Conservation (phyloP, 176 grass and related monocot species). For the Bonia amplexicaulis region DNA sequence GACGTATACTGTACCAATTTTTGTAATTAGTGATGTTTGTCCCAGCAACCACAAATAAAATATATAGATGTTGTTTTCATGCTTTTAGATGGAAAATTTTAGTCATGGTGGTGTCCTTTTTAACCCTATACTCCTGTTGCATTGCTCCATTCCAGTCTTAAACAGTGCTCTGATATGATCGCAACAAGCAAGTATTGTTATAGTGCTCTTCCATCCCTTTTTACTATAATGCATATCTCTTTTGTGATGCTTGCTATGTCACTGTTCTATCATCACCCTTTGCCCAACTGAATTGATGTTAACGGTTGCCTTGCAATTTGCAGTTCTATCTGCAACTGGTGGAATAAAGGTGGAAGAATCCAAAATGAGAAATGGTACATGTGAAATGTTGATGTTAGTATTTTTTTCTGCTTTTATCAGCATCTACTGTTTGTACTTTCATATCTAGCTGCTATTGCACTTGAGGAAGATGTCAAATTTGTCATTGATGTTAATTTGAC, state of each 20-base stretch:
- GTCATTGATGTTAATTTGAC: not conserved
- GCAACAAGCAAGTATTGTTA: not conserved
- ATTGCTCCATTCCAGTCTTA: not conserved
- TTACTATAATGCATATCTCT: not conserved
- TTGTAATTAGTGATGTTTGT: not conserved
- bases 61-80: not conserved
- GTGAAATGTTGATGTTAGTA: constrained; percentile 16
- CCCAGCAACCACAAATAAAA: not conserved
- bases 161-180: not conserved
- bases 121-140: not conserved
- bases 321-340: constrained; percentile 93
- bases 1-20: not conserved
- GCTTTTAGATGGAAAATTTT: not conserved
- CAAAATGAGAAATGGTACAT: constrained; percentile 76
- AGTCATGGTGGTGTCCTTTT: not conserved
- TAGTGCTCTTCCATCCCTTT: not conserved
- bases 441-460: not conserved
- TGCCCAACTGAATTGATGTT: not conserved
- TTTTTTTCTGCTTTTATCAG: not conserved
- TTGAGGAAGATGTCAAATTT: not conserved
- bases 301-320: constrained; percentile 19
- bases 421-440: not conserved
- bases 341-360: constrained; percentile 70
- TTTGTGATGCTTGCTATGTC: not conserved
- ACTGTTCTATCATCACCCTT: not conserved